Evolutionary conservation across 768 basidiomycete genomes (phyloP).

Genomic region (Collybiopsis confluens): DNA sequence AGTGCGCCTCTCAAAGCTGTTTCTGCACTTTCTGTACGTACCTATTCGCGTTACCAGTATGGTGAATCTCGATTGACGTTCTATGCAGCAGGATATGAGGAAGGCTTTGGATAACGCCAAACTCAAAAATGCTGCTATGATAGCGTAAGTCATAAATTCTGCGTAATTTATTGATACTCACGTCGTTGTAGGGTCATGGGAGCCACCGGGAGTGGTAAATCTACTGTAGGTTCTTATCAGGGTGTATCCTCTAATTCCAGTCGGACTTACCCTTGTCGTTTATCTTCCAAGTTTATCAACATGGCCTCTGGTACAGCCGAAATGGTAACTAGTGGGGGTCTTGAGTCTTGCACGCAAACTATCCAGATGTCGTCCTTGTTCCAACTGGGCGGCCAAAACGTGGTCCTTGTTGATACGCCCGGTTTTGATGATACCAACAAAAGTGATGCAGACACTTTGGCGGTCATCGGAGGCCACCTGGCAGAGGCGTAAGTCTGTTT

Average conservation of each 20-base stretch:
- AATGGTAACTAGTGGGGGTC: slow-evolving; percentile 29
- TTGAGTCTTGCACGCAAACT: slow-evolving; percentile 34
- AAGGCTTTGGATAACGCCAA: too few relatives aligned
- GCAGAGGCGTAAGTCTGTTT: slow-evolving; percentile 12
- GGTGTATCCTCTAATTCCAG: background rate
- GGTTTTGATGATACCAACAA: slow-evolving; percentile 38
- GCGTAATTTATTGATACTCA: too few relatives aligned
- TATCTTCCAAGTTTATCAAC: slow-evolving; percentile 34
- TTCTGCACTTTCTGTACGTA: too few relatives aligned
- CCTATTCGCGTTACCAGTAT: too few relatives aligned
- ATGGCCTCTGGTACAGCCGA: slow-evolving; percentile 26
- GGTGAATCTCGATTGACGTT: too few relatives aligned
- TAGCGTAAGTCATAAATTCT: too few relatives aligned
- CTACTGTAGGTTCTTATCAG: slow-evolving; percentile 12
- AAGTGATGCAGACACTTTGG: slow-evolving; percentile 30
- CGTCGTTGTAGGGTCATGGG: slow-evolving; percentile 10
- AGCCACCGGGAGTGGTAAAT: slow-evolving; percentile 14
- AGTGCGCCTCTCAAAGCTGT: too few relatives aligned
- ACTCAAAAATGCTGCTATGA: too few relatives aligned
- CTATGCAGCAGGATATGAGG: too few relatives aligned
- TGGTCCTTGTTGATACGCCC: slow-evolving; percentile 37
- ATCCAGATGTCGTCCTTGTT: slow-evolving; percentile 27
- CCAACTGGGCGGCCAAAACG: slow-evolving; percentile 21
- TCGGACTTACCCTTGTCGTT: background rate
- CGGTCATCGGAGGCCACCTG: slow-evolving; percentile 24